These are phyloP conservation scores for Lagerstroemia speciosa DNA, from an alignment of 345 rosid genomes.

Conservation along the genomic window DNA sequence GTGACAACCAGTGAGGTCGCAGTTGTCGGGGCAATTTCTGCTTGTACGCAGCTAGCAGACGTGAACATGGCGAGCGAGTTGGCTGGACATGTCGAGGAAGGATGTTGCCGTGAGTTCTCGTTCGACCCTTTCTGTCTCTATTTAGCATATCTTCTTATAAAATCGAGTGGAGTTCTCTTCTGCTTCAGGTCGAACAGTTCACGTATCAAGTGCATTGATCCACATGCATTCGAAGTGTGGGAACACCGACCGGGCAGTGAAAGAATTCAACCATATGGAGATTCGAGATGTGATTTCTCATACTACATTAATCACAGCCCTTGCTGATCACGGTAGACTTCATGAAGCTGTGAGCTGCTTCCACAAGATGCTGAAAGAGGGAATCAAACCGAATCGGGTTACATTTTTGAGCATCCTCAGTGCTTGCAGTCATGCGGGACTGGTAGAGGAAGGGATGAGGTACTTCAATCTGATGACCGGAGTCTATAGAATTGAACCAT, in stretches of 20 bases:
- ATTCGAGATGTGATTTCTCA: constrained; percentile 37
- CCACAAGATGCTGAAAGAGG: constrained; percentile 35
- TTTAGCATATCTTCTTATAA: too few species aligned
- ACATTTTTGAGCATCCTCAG: constrained; percentile 36
- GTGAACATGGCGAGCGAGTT: constrained; percentile 31
- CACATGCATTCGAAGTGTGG: constrained; percentile 68
- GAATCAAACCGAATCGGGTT: constrained; percentile 40
- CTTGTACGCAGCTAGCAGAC: constrained; percentile 50
- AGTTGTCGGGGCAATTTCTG: constrained; percentile 29
- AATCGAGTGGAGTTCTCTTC: neutral
- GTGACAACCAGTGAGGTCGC: constrained; percentile 32
- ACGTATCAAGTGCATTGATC: constrained; percentile 40
- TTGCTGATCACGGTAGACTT: constrained; percentile 44
- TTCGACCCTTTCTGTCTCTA: neutral
- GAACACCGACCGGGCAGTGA: constrained; percentile 27
- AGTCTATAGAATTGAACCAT: constrained; percentile 25
- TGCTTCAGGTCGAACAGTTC: constrained; percentile 27
- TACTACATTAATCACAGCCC: constrained; percentile 41
- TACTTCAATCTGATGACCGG: constrained; percentile 33
- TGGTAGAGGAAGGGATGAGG: constrained; percentile 39
- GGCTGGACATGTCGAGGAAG: constrained; percentile 23
- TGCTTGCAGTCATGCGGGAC: constrained; percentile 50
- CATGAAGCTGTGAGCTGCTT: constrained; percentile 33
- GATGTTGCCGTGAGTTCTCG: constrained; percentile 26
- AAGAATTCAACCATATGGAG: constrained; percentile 36